Base-by-base conservation (phyloP, 306 rosid species). In the Vigna trinervia region DNA sequence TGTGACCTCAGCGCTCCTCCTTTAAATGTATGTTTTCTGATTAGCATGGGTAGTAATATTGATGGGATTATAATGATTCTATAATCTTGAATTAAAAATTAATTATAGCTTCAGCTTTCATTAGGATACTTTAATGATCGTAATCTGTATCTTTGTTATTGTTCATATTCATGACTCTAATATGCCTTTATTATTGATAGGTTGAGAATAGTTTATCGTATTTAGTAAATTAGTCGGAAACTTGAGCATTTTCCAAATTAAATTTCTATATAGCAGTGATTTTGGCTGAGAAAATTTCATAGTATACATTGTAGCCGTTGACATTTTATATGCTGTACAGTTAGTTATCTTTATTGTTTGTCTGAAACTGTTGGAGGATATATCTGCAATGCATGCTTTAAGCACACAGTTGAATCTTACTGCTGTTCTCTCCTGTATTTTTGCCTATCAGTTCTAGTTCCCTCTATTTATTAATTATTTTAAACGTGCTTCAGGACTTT, bases 401-500 rank as follows among this genome's bases (percentile, higher is more conserved):
- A 51, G 80, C 52, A 39, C 9, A 39, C 9, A 63, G 38, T 64
- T 78, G 59, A 53, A 34, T 73, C 43, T 56, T 30, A 48, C 28
- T 64, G 30, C 47, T 74, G 30, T 39, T 72, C n/a, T 77, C 45
- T 71, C 17, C 22, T 39, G 11, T 77, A 53, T 43, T 47, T 59
- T 68, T 52, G 22, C 69, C 61, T 43, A 43, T 61, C 54, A 46
- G 32, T 57, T 23, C 46, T 23, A 22, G 58, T 67, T 65, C 6
- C 43, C 22, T 38, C 76, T 20, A 34, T 57, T 51, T 73, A 50
- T 50, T 65, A 64, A 67, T 65, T 57, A 61, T 86, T 78, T 68
- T 78, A 50, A 69, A 80, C 78, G 60, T 87, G 48, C 77, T 80
- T 39, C 90, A 95, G 97, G 96, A 92, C 97, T 78, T 95, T 92